Percentiles rank a stretch among this genome's conserved stretches.
Evolutionary conservation across 2,329 filamentous ascomycete species (phyloP).

Genomic region (Thelonectria blattea): DNA sequence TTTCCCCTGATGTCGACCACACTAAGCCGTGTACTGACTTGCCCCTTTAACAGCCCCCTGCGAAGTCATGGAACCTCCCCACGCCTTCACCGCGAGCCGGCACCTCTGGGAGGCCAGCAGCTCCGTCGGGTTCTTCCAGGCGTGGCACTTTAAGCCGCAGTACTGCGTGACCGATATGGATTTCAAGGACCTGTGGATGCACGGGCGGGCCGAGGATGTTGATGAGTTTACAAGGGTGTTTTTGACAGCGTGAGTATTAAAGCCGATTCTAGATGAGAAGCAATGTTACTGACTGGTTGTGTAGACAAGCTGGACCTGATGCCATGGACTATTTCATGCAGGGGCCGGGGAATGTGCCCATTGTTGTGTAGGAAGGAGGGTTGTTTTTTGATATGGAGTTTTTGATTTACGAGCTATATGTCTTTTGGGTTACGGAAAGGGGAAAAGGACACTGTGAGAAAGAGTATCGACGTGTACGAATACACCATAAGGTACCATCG

Average conservation of each 20-base stretch:
- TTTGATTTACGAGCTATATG: too few species aligned
- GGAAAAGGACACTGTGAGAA: too few species aligned
- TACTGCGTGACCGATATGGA: slow-evolving; percentile 44
- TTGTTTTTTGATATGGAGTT: not conserved
- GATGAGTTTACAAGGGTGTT: slow-evolving; percentile 49
- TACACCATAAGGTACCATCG: too few species aligned
- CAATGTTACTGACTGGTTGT: too few species aligned
- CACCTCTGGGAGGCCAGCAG: slow-evolving; percentile 52
- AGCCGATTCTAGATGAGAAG: too few species aligned
- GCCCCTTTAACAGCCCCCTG: slow-evolving; percentile 21
- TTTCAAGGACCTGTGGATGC: slow-evolving; percentile 46
- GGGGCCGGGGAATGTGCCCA: slow-evolving; percentile 33
- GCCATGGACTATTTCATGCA: slow-evolving; percentile 46
- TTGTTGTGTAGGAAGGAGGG: not conserved
- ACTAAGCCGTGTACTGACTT: slow-evolving; percentile 1
- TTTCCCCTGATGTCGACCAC: not conserved
- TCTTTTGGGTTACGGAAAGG: too few species aligned
- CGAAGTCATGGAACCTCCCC: slow-evolving; percentile 23
- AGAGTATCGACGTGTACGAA: too few species aligned
- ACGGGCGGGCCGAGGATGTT: slow-evolving; percentile 45
- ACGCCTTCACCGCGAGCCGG: slow-evolving; percentile 47
- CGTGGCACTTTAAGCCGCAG: slow-evolving; percentile 52
- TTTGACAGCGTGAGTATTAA: slow-evolving; percentile 48
- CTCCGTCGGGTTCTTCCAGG: slow-evolving; percentile 50
- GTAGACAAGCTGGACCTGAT: slow-evolving; percentile 45